phyloP scores from a whole-genome alignment of 371 early-diverging fungal species.

The Mucor ambiguus region DNA sequence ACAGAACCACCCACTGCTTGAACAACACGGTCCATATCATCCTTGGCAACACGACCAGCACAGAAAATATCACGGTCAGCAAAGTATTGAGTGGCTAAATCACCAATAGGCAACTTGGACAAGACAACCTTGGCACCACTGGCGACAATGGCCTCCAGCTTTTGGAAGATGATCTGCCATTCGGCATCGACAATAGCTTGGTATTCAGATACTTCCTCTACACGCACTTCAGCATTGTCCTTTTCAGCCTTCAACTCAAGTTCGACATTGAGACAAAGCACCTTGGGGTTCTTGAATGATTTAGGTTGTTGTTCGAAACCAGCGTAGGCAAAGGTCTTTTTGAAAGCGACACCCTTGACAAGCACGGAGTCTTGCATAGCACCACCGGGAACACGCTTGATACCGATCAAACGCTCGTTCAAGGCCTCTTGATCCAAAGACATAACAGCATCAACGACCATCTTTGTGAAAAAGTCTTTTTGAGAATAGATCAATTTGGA shows the following conservation, averaged over 20 bases:
- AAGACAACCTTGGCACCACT: slow-evolving; percentile 99
- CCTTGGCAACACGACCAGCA: slow-evolving; percentile 97
- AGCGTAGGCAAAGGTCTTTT: slow-evolving; percentile 99
- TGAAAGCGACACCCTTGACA: slow-evolving; percentile 99
- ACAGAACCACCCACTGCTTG: slow-evolving; percentile 96
- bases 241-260: slow-evolving; percentile 99
- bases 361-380: slow-evolving; percentile 98
- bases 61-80: slow-evolving; percentile 99
- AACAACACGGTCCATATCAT: slow-evolving; percentile 93
- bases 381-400: slow-evolving; percentile 99
- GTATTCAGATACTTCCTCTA: slow-evolving; percentile 97
- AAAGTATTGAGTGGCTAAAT: slow-evolving; percentile 99
- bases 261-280: slow-evolving; percentile 97
- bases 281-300: slow-evolving; percentile 92
- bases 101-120: slow-evolving; percentile 98
- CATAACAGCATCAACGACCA: slow-evolving; percentile 98
- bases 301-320: slow-evolving; percentile 99
- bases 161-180: slow-evolving; percentile 99
- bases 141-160: slow-evolving; percentile 96
- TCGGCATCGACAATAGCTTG: slow-evolving; percentile 99
- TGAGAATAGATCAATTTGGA: slow-evolving; percentile 98
- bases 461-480: slow-evolving; percentile 97
- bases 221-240: slow-evolving; percentile 99
- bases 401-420: slow-evolving; percentile 95
- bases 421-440: slow-evolving; percentile 91